Evolutionary conservation across 2,329 filamentous ascomycete species (phyloP).

Genomic region (Pseudopithomyces maydicus): DNA sequence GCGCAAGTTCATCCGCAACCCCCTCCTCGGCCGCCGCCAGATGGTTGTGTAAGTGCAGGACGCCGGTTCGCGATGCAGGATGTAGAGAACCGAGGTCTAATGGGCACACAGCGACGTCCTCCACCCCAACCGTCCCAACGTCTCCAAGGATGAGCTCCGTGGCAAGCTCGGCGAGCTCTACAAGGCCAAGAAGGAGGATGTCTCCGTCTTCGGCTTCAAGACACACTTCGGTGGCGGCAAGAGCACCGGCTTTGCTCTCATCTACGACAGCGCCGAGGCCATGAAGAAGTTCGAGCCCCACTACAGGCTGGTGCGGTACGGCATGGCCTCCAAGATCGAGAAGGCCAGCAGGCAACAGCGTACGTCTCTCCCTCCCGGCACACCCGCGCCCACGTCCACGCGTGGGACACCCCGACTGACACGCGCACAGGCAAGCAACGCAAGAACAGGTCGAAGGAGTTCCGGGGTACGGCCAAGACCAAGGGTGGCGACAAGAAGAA

Average conservation of each 20-base stretch:
- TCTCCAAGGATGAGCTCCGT: constrained; percentile 98
- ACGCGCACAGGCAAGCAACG: constrained; percentile 88
- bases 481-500: constrained; percentile 93
- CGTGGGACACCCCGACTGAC: constrained; percentile 35
- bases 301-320: constrained; percentile 95
- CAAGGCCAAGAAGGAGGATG: constrained; percentile 97
- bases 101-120: constrained; percentile 83
- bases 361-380: constrained; percentile 65
- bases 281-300: constrained; percentile 99
- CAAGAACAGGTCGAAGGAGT: constrained; percentile 99
- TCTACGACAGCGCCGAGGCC: constrained; percentile 97
- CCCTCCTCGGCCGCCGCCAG: constrained; percentile 97
- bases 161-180: constrained; percentile 93
- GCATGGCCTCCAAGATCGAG: constrained; percentile 92
- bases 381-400: constrained; percentile 9
- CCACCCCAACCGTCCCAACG: constrained; percentile 97
- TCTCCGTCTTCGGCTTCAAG: constrained; percentile 97
- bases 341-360: constrained; percentile 98
- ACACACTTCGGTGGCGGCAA: constrained; percentile 99
- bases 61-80: neutral
- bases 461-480: constrained; percentile 96
- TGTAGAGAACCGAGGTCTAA: constrained; percentile 31
- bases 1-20: constrained; percentile 99
- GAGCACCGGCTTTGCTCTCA: constrained; percentile 96
- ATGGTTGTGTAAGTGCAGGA: constrained; percentile 85